Evolutionary conservation across 2,329 filamentous ascomycete genomes (phyloP).

Genomic region (Beauveria sp.): DNA sequence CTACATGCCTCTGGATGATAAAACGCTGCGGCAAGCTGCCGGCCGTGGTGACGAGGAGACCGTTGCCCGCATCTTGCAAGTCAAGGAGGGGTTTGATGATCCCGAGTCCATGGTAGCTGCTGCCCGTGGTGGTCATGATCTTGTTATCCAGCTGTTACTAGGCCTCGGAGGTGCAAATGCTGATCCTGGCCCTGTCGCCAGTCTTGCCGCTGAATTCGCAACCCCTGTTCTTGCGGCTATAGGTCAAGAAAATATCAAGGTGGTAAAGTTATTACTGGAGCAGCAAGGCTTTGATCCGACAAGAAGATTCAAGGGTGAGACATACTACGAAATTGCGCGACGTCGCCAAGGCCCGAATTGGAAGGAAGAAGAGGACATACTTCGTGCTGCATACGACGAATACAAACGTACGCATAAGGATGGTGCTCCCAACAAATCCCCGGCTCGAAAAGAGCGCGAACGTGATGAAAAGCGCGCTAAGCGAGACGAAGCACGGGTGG

Average conservation of each 20-base stretch:
- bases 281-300: slow-evolving; percentile 78
- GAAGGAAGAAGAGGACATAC: slow-evolving; percentile 76
- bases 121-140: slow-evolving; percentile 82
- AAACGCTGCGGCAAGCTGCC: slow-evolving; percentile 52
- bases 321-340: slow-evolving; percentile 81
- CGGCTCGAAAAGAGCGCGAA: slow-evolving; percentile 34
- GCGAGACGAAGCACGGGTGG: slow-evolving; percentile 38
- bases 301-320: slow-evolving; percentile 64
- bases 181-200: slow-evolving; percentile 60
- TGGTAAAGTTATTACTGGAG: slow-evolving; percentile 71
- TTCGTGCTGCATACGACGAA: slow-evolving; percentile 69
- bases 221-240: slow-evolving; percentile 94
- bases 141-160: slow-evolving; percentile 72
- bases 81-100: slow-evolving; percentile 58
- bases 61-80: slow-evolving; percentile 52
- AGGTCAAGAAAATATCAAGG: slow-evolving; percentile 77
- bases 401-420: slow-evolving; percentile 48
- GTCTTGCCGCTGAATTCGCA: slow-evolving; percentile 60
- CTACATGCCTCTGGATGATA: slow-evolving; percentile 57
- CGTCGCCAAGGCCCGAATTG: slow-evolving; percentile 79
- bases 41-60: slow-evolving; percentile 55
- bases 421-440: slow-evolving; percentile 42
- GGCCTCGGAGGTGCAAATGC: slow-evolving; percentile 58
- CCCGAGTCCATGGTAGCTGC: slow-evolving; percentile 85
- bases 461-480: slow-evolving; percentile 36